Percentiles rank a stretch among this genome's conserved stretches.
Evolutionary conservation across 148 eudicot genomes (phyloP).

Genomic region (Nepenthes gracilis): DNA sequence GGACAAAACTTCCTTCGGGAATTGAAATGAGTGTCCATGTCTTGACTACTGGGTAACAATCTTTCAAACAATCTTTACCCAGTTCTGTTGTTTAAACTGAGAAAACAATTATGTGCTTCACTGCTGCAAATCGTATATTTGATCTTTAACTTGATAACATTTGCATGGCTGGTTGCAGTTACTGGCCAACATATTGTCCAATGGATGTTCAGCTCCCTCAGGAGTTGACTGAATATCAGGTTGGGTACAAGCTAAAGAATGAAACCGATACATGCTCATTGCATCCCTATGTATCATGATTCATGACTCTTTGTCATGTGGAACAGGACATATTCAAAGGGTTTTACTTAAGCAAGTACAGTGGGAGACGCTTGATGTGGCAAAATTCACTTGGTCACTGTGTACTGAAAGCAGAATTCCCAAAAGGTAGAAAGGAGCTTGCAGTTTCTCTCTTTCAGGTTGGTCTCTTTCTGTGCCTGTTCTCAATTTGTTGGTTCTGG

Average conservation of each 20-base stretch:
- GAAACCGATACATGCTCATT: neutral
- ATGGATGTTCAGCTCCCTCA: constrained; percentile 97
- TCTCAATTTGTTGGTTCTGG: neutral
- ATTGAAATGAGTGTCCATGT: constrained; percentile 99
- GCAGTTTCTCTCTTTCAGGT: constrained; percentile 98
- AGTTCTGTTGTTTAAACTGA: no score
- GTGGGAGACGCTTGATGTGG: constrained; percentile 98
- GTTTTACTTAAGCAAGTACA: constrained; percentile 86
- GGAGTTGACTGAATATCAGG: constrained; percentile 95
- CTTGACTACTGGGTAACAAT: constrained; percentile 74
- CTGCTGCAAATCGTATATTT: constrained; percentile 5
- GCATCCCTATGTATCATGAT: neutral
- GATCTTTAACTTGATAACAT: neutral
- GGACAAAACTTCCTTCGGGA: constrained; percentile 93
- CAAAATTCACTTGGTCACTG: constrained; percentile 95
- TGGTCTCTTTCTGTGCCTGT: constrained; percentile 12
- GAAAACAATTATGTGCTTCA: neutral
- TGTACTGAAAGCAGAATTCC: constrained; percentile 82
- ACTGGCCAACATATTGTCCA: constrained; percentile 98
- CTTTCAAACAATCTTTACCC: neutral
- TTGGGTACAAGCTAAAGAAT: constrained; percentile 16
- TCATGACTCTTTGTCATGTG: constrained; percentile 6
- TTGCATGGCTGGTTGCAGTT: constrained; percentile 39
- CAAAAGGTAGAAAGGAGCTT: constrained; percentile 90
- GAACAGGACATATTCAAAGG: constrained; percentile 90